Evolutionary conservation across 345 rosid species (phyloP), one percentile per base, ranked within the genome.

Genomic region (Chamaenerion angustifolium): DNA sequence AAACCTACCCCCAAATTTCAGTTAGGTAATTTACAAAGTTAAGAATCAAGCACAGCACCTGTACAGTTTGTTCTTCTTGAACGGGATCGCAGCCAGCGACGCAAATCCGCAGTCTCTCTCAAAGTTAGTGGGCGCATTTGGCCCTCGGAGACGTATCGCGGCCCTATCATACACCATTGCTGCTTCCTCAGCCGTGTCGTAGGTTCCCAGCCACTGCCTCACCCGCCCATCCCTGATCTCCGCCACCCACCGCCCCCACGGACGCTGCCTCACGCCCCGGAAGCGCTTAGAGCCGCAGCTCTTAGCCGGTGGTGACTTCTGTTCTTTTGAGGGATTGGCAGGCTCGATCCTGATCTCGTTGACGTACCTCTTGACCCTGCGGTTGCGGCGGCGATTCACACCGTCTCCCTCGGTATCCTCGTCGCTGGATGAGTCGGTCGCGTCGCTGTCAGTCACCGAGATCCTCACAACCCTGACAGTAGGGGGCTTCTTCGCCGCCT

Each of bases 241-340:
- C 37, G 76, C 76, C 31, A 57, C 72, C 76, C 76, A 71, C 40
- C 61, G 51, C 52, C 76, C 76, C 72, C 72, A 71, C 42, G 72
- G 69, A 61, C 76, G 64, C 47, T 31, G 63, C 55, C 76, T 55
- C 21, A 71, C 76, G 40, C 76, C 76, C 48, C 64, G 49, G 50
- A 67, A 71, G 62, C 62, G 64, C 65, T 64, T 67, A 53, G 40
- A 42, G 41, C 23, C 8, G 10, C 37, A 31, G 37, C 37, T 45
- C 16, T 10, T 54, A 42, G 16, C 57, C 12, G 27, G 51, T 45
- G 23, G 27, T 45, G 41, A 43, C 35, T 56, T 46, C 48, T 45
- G 48, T 18, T 16, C 48, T 8, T n/a, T 6, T 18, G 48, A 5
- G 16, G 8, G 1, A 42, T 50, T 16, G 19, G 19, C 54, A 11